A percentile compares a stretch with the other conserved stretches of the same genome.
Conservation (phyloP, 208 protist genomes). For the Leishmania guyanensis region DNA sequence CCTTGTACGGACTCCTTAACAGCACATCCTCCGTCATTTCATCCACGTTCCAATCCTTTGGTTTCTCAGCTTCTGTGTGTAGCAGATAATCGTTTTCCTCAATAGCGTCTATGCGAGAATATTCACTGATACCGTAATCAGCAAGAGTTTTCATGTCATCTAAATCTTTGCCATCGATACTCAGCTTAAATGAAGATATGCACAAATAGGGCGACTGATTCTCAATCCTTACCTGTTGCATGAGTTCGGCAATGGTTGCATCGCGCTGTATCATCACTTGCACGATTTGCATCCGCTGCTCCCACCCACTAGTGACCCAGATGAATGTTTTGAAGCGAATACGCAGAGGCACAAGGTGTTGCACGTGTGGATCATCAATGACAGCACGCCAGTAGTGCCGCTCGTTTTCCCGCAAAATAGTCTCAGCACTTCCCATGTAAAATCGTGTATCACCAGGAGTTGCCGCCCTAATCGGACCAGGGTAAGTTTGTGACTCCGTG, state of each 20-base stretch:
- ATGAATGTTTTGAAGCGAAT: conserved; percentile 82
- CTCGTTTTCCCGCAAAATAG: conserved; percentile 78
- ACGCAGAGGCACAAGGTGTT: conserved; percentile 71
- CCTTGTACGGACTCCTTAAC: conserved; percentile 74
- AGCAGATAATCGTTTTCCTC: conserved; percentile 73
- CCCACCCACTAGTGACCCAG: conserved; percentile 85
- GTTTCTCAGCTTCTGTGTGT: conserved; percentile 51
- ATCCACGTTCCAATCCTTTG: conserved; percentile 86
- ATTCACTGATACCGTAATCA: conserved; percentile 64
- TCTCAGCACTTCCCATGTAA: conserved; percentile 73
- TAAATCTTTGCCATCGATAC: conserved; percentile 74
- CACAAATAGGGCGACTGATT: conserved; percentile 88
- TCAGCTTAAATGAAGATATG: conserved; percentile 59
- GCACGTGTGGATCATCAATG: conserved; percentile 76
- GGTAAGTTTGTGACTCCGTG: conserved; percentile 68
- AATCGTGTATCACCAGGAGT: conserved; percentile 88
- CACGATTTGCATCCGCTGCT: conserved; percentile 75
- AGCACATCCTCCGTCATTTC: conserved; percentile 68
- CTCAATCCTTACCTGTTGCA: conserved; percentile 73
- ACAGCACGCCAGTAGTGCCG: conserved; percentile 90
- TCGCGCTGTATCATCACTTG: conserved; percentile 75
- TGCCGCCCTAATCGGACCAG: conserved; percentile 71
- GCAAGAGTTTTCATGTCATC: conserved; percentile 48
- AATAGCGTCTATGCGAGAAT: conserved; percentile 75
- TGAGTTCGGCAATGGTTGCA: conserved; percentile 65